Percentiles rank a stretch among this genome's conserved stretches.
phyloP scores from a whole-genome alignment of 495 filamentous ascomycete species.

The Tuber melanosporum region DNA sequence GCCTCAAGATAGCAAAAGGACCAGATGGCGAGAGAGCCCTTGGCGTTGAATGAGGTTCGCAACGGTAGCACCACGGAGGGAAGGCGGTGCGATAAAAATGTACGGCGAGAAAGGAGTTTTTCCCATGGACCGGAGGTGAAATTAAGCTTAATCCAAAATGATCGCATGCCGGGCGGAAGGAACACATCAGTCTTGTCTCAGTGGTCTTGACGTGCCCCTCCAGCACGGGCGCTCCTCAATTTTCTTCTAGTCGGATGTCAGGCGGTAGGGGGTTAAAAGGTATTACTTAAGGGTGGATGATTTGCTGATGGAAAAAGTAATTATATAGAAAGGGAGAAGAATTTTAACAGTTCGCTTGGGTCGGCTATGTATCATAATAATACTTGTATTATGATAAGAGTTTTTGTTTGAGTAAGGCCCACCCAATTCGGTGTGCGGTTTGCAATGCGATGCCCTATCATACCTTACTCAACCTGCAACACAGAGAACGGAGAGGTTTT shows the following conservation, averaged over 20 bases:
- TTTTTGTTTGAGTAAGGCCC: background rate
- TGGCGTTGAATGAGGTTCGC: background rate
- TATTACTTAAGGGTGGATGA: background rate
- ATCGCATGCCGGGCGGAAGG: background rate
- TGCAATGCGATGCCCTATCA: background rate
- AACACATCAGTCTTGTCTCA: background rate
- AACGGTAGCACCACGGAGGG: background rate
- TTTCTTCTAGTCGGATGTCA: background rate
- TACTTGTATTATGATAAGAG: background rate
- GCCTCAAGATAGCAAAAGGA: background rate
- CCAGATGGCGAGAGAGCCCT: background rate
- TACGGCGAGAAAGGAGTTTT: background rate
- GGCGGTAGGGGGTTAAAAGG: background rate
- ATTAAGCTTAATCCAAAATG: background rate
- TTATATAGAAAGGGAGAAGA: background rate
- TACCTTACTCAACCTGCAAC: background rate
- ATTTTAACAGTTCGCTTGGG: background rate
- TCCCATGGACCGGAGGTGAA: background rate
- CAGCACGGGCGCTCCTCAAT: background rate
- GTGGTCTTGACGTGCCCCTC: background rate
- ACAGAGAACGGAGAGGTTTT: background rate
- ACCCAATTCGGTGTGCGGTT: background rate
- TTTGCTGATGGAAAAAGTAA: constrained; percentile 1
- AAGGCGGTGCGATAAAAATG: background rate
- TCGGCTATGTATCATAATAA: background rate